Evolutionary conservation across 352 stramenopile species (phyloP).

Genomic region (Phytophthora syringae): DNA sequence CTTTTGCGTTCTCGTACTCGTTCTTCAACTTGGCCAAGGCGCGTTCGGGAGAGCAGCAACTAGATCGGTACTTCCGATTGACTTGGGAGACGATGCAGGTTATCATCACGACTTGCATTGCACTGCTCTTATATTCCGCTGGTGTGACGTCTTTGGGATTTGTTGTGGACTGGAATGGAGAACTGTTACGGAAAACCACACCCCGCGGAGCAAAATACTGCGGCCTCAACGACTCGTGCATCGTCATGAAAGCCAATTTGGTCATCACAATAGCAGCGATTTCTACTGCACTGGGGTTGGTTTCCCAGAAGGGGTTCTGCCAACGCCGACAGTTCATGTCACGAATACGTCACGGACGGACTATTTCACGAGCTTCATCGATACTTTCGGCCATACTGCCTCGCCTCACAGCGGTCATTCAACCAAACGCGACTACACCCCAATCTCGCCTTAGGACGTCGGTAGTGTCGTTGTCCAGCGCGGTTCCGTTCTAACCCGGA

Average conservation of each 20-base stretch:
- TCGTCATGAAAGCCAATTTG: conserved; percentile 22
- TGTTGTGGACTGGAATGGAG: conserved; percentile 26
- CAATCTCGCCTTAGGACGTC: neutral
- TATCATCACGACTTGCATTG: conserved; percentile 27
- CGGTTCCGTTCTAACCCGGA: neutral
- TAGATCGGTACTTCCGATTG: conserved; percentile 35
- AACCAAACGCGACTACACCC: neutral
- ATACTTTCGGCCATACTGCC: neutral
- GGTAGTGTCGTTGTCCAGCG: neutral
- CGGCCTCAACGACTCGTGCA: conserved; percentile 37
- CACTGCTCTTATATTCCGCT: conserved; percentile 16
- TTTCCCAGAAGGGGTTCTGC: neutral
- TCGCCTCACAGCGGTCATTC: neutral
- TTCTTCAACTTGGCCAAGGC: conserved; percentile 33
- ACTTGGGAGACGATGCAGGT: conserved; percentile 41
- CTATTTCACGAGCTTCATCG: neutral
- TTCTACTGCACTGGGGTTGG: conserved; percentile 28
- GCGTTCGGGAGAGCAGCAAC: conserved; percentile 30
- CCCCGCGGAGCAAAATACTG: conserved; percentile 26
- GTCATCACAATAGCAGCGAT: neutral
- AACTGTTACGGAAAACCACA: conserved; percentile 31
- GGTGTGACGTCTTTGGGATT: conserved; percentile 24
- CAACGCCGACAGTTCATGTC: too few species aligned
- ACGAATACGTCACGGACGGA: neutral
- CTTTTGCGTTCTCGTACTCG: conserved; percentile 32